A percentile compares a stretch with the other conserved stretches of the same genome.
phyloP scores from a whole-genome alignment of 352 stramenopile species.

The Globisporangium polare region DNA sequence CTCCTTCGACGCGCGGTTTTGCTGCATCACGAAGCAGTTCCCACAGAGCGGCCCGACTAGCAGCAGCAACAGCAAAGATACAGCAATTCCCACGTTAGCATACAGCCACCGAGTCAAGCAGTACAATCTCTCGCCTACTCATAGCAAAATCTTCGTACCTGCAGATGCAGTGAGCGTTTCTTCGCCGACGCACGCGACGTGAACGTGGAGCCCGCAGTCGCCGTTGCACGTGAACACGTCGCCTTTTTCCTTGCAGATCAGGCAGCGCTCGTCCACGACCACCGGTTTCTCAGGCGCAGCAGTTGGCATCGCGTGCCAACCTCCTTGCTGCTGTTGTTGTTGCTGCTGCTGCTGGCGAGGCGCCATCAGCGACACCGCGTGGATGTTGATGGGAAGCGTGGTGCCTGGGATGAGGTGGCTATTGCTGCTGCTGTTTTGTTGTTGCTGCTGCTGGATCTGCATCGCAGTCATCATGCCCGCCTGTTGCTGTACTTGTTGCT shows the following conservation, averaged over 20 bases:
- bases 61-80: background rate
- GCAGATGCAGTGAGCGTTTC: slow-evolving; percentile 50
- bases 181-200: slow-evolving; percentile 57
- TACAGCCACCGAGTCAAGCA: background rate
- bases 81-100: background rate
- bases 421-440: slow-evolving; percentile 18
- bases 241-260: slow-evolving; percentile 48
- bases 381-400: slow-evolving; percentile 6
- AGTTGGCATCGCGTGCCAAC: slow-evolving; percentile 1
- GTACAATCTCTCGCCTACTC: background rate
- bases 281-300: background rate
- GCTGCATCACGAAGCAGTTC: slow-evolving; percentile 68
- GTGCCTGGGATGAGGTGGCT: slow-evolving; percentile 3
- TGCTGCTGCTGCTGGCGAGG: background rate
- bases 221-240: slow-evolving; percentile 54
- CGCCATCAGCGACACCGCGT: slow-evolving; percentile 1
- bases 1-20: slow-evolving; percentile 65
- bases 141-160: slow-evolving; percentile 14
- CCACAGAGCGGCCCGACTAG: slow-evolving; percentile 60
- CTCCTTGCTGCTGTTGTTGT: slow-evolving; percentile 9
- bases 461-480: slow-evolving; percentile 5
- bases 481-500: slow-evolving; percentile 3
- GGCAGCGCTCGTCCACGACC: slow-evolving; percentile 26
- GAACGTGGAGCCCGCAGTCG: slow-evolving; percentile 54
- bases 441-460: slow-evolving; percentile 10